Base-by-base conservation (phyloP, 2,329 filamentous ascomycete genomes). In the Dothideomycetes sp. region DNA sequence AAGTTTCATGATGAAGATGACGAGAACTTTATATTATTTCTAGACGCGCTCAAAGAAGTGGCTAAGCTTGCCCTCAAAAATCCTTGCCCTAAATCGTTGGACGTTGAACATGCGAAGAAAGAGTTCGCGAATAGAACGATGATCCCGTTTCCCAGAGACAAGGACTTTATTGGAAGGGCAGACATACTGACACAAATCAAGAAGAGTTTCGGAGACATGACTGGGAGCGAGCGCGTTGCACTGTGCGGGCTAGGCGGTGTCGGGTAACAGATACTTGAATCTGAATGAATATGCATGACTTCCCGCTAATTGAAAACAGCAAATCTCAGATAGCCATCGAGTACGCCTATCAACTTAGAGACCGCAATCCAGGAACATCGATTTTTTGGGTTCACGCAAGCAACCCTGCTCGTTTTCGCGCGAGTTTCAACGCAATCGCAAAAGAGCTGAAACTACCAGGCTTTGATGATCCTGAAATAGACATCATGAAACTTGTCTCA, bases 1-100 rank as follows among this genome's bases (percentile, higher is more conserved):
- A 33, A 33, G n/a, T 33, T 33, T 14, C n/a, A n/a, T n/a, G n/a
- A 17, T 8, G 31, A 33, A 33, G 31, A 33, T n/a, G 31, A 33
- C n/a, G 31, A 14, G n/a, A 33, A 33, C 5, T 33, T 33, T n/a
- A 5, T 5, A 5, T 14, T 33, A n/a, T 14, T 33, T 14, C 5
- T 33, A 7, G 7, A 5, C 7, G 5, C 12, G 5, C 31, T 33
- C 5, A n/a, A 8, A 33, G 31, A 33, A n/a, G 8, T 33, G 31
- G n/a, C 14, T 5, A 14, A 5, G n/a, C 14, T 17, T 7, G 31
- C 31, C n/a, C 12, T 8, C 7, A 17, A 33, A 33, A 33, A 27
- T 27, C 7, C 7, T 12, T 12, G 22, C 22, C 7, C 7, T 7
- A 27, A 27, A 12, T 12, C 7, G 7, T 7, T 7, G 7, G 22